These are phyloP conservation scores for Zymoseptoria ardabiliae DNA, from an alignment of 2,329 filamentous ascomycete species.

Conservation along the genomic window DNA sequence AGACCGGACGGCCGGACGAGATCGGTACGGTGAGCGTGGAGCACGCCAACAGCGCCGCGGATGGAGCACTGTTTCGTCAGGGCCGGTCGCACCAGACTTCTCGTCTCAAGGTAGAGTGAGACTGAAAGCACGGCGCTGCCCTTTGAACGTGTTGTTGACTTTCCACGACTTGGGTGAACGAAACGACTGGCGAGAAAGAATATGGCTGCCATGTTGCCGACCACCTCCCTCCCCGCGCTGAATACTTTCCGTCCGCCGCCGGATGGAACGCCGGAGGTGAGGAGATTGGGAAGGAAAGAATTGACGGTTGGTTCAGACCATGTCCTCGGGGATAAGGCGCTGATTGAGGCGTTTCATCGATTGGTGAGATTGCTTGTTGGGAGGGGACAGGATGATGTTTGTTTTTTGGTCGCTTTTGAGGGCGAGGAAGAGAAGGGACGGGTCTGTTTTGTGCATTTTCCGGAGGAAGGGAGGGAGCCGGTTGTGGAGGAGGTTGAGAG, in stretches of 20 bases:
- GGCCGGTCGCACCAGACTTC: neutral
- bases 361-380: neutral
- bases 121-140: neutral
- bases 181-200: neutral
- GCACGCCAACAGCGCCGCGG: neutral
- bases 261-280: neutral
- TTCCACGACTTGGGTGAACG: too few species aligned
- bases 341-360: neutral
- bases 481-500: neutral
- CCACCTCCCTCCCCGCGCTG: neutral
- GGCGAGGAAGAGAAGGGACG: neutral
- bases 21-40: neutral
- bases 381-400: neutral
- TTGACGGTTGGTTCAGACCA: neutral
- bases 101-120: neutral
- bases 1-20: neutral
- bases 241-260: neutral
- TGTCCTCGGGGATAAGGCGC: neutral
- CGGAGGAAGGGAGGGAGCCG: neutral
- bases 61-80: too few species aligned
- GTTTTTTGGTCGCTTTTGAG: neutral
- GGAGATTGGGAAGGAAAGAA: neutral
- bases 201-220: neutral
- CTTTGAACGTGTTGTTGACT: neutral
- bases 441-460: neutral